Evolutionary conservation across 2,329 filamentous ascomycete genomes (phyloP), one percentile per base, ranked within the genome.

Genomic region (Ceratocystis ficicola): DNA sequence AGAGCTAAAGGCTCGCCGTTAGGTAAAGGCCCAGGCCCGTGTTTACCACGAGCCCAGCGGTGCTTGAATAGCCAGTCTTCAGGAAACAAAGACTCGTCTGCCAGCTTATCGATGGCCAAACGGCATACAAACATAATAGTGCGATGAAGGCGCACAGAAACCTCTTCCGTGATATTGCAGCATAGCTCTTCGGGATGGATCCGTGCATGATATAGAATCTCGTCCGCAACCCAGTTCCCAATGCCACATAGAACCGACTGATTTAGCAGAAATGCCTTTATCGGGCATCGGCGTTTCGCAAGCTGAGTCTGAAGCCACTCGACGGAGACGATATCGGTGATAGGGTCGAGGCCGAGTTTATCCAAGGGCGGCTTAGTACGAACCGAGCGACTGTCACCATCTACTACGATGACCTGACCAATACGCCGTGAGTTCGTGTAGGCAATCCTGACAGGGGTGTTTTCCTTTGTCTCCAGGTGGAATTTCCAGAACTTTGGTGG

Each of bases 141-240:
- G 7, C 85, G 79, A 74, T 94, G 86, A 1, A 99, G 78, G 48
- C 79, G 80, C 69, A 83, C 81, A 69, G 95, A 83, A 73, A 96
- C 87, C 0, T 77, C 80, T 41, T 89, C 84, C 68, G 74, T 80
- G 70, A 97, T 88, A 0, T 89, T 88, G 72, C 96, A 86, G 75
- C 87, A 90, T 76, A 95, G 95, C 73, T 96, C 90, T 74, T 96
- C 93, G 0, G 94, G 94, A 70, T 99, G 93, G 17, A 97, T 81
- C 62, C 83, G 85, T 4, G 94, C 88, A 70, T 97, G 87, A 72
- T 92, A 99, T 63, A 99, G 78, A 5, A 96, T 86, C 74, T 99
- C 94, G 73, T 99, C 94, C 0, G 87, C 91, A 65, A 99, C 93
- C 93, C 93, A 99, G 73, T 97, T 97, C 0, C 94, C 94, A 69